These are phyloP conservation scores for Leccinellum albellum DNA, from an alignment of 768 basidiomycete species.

Conservation along the genomic window DNA sequence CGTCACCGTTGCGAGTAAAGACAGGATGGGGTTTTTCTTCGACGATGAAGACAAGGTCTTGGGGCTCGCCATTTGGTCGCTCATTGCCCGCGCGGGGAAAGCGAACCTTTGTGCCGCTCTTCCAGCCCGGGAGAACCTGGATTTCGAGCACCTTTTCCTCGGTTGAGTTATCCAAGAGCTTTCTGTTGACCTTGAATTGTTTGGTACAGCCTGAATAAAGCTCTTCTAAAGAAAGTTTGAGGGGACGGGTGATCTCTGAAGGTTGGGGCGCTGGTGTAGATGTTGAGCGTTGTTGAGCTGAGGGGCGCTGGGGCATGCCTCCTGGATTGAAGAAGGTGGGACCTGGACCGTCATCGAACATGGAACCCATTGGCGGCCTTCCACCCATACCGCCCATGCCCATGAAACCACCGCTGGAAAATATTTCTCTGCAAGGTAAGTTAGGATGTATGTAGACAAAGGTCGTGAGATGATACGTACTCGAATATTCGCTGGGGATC, in stretches of 20 bases:
- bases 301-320: slow-evolving; percentile 51
- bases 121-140: slow-evolving; percentile 85
- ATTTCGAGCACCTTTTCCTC: slow-evolving; percentile 89
- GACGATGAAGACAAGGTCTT: slow-evolving; percentile 95
- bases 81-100: slow-evolving; percentile 89
- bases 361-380: slow-evolving; percentile 28
- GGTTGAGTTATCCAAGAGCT: slow-evolving; percentile 62
- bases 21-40: slow-evolving; percentile 86
- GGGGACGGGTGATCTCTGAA: slow-evolving; percentile 71
- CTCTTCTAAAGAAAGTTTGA: slow-evolving; percentile 83
- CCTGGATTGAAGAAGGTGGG: slow-evolving; percentile 44
- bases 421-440: slow-evolving; percentile 48
- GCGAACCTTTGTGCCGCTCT: slow-evolving; percentile 90
- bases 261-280: slow-evolving; percentile 33
- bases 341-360: slow-evolving; percentile 41
- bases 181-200: slow-evolving; percentile 81
- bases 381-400: slow-evolving; percentile 41
- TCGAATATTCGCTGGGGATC: slow-evolving; percentile 90
- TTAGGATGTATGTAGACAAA: slow-evolving; percentile 2
- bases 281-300: slow-evolving; percentile 27
- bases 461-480: slow-evolving; percentile 42
- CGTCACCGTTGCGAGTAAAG: slow-evolving; percentile 79
- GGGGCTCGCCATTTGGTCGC: slow-evolving; percentile 57
- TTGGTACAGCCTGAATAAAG: slow-evolving; percentile 84
- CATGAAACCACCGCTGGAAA: slow-evolving; percentile 39